Evolutionary conservation across 2,329 filamentous ascomycete species (phyloP).

Genomic region (Aquanectria penicillioides): DNA sequence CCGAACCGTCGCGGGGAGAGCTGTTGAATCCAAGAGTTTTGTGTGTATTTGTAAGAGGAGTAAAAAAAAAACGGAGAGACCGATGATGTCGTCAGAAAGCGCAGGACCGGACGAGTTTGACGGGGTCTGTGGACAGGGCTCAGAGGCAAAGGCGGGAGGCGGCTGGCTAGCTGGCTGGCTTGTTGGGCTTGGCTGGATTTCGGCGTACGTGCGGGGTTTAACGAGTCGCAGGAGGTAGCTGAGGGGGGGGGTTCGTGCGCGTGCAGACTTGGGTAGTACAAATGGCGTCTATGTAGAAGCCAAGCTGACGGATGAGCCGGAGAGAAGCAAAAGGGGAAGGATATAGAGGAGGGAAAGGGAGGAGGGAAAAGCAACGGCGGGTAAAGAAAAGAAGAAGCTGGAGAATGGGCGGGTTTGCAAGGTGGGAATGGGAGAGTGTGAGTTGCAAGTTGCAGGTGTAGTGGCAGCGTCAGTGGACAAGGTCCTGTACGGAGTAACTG

Average conservation of each 20-base stretch:
- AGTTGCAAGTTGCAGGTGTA: constrained; percentile 27
- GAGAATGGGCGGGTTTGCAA: constrained; percentile 14
- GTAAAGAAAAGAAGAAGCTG: constrained; percentile 26
- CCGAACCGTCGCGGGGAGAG: background rate
- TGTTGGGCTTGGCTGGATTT: background rate
- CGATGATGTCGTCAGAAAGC: constrained; percentile 17
- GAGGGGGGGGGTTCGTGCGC: constrained; percentile 21
- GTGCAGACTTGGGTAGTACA: constrained; percentile 15
- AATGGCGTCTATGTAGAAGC: constrained; percentile 3
- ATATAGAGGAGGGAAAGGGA: constrained; percentile 14
- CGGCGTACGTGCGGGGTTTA: constrained; percentile 24
- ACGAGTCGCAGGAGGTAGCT: constrained; percentile 19
- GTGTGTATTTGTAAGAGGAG: constrained; percentile 6
- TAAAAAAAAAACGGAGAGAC: constrained; percentile 6
- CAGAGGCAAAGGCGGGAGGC: background rate
- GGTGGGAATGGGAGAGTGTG: constrained; percentile 29
- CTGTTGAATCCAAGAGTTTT: background rate
- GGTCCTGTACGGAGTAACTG: too few species aligned
- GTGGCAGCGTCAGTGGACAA: constrained; percentile 2
- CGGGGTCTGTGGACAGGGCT: too few species aligned
- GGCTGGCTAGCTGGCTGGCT: too few species aligned
- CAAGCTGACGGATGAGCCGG: constrained; percentile 16
- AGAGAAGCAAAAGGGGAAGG: constrained; percentile 15
- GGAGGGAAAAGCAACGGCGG: constrained; percentile 11
- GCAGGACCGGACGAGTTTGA: constrained; percentile 1